Evolutionary conservation across 768 basidiomycete species (phyloP).

Genomic region (Lactifluus echinatus): DNA sequence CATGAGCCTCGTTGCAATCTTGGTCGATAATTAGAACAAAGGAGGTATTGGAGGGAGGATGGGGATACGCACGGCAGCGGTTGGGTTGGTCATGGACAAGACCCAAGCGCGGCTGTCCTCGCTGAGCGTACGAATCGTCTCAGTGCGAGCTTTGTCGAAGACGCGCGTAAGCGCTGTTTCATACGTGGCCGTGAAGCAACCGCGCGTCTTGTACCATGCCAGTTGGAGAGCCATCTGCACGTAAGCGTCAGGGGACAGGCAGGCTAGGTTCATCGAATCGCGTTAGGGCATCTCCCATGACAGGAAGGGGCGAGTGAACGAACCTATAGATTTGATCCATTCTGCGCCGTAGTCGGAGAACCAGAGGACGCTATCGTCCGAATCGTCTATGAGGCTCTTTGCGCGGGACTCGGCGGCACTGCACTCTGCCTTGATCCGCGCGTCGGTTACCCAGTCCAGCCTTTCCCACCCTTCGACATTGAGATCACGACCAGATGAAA

Average conservation of each 20-base stretch:
- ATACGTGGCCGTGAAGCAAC: constrained; percentile 78
- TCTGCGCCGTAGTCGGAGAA: constrained; percentile 76
- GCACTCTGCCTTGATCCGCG: constrained; percentile 47
- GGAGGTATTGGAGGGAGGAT: neutral
- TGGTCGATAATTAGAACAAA: neutral
- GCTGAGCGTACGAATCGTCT: constrained; percentile 74
- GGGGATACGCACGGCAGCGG: constrained; percentile 41
- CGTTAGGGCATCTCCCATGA: neutral
- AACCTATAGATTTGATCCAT: constrained; percentile 76
- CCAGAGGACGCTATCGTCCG: constrained; percentile 77
- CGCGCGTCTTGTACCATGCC: constrained; percentile 78
- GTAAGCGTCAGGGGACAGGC: constrained; percentile 68
- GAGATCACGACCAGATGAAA: constrained; percentile 12
- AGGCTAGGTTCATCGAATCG: constrained; percentile 30
- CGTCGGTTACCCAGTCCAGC: constrained; percentile 70
- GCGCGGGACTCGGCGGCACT: constrained; percentile 49
- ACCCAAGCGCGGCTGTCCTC: constrained; percentile 71
- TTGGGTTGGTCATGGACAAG: constrained; percentile 56
- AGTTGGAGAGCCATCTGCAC: constrained; percentile 89
- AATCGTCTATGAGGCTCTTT: constrained; percentile 54
- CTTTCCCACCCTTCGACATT: constrained; percentile 40
- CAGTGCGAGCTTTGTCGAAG: constrained; percentile 83
- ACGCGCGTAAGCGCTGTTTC: constrained; percentile 86
- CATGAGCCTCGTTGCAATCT: constrained; percentile 30
- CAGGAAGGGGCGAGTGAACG: constrained; percentile 22